Evolutionary conservation across 176 grass and related monocot species (phyloP).

Genomic region (Puccinellia tenuiflora): DNA sequence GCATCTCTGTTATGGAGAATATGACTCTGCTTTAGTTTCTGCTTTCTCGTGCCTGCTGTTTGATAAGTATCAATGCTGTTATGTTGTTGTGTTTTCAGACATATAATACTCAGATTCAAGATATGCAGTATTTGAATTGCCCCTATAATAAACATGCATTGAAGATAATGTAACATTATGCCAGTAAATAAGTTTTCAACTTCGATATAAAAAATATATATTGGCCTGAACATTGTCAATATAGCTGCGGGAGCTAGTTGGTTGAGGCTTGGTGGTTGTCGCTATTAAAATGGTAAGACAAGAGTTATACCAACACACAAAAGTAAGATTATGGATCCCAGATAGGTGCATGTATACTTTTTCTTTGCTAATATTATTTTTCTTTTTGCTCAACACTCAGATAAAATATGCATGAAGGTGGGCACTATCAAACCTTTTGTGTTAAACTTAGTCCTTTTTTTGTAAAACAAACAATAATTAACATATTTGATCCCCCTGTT

Average conservation of each 20-base stretch:
- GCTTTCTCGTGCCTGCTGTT: neutral
- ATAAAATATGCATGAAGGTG: neutral
- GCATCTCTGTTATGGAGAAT: slow-evolving; percentile 9
- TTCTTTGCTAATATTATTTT: neutral
- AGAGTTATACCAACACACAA: neutral
- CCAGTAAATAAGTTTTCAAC: neutral
- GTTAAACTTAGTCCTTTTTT: neutral
- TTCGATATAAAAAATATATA: neutral
- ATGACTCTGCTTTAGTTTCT: neutral
- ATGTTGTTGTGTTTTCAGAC: neutral
- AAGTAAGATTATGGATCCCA: neutral
- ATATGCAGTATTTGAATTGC: neutral
- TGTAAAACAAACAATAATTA: slow-evolving; percentile 4
- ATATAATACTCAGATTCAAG: neutral
- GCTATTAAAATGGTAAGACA: neutral
- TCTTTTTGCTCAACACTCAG: neutral
- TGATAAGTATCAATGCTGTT: neutral
- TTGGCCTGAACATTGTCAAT: slow-evolving; percentile 4
- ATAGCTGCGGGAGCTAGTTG: neutral
- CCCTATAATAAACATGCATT: neutral
- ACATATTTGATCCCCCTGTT: neutral
- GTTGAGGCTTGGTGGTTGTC: neutral
- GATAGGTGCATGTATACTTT: neutral
- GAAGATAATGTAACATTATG: neutral
- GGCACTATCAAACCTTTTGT: neutral